Base-by-base conservation (phyloP, 164 flowering plant species). In the Liriodendron chinense region DNA sequence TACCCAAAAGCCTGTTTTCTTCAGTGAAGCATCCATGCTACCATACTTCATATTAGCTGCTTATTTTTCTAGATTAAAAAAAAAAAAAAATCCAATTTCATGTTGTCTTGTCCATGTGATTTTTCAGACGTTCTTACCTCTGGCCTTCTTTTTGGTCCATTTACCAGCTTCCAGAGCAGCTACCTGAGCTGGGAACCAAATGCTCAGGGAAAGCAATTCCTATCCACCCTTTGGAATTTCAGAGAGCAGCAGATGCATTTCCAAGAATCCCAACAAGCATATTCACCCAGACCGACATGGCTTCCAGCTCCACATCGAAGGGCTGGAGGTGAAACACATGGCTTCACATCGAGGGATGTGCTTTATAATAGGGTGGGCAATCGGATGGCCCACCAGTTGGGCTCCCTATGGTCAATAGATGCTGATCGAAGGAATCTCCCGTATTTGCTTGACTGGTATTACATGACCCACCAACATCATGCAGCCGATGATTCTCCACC, bases 141-240 rank as follows among this genome's bases (percentile, higher is more conserved):
- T 48, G 7, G n/a, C 14, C 25, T 23, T 22, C 74, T 57, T 76
- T 69, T 71, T 69, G 26, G 47, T 47, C 24, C 25, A n/a, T 76
- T 77, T 28, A 53, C 34, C 92, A 96, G 99, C 86, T 94, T 96
- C 78, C 90, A 91, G 72, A 86, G 87, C 78, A 87, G 83, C 82
- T 92, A 96, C 78, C 97, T 92, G 70, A 84, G 89, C 16, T 94
- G 98, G 99, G 92, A 91, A 70, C 96, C 99, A 67, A 79, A 84
- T 79, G 73, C 83, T 64, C 85, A 86, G 28, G 99, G 97, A 50
- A 90, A 89, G 83, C 87, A 89, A 75, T 87, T 96, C 77, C 71
- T 96, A 22, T 78, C 82, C 9, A 87, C 83, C 25, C 88, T 96
- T 6, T 77, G 86, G 75, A 78, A 78, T 68, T 96, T 94, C 79